A percentile compares a stretch with the other conserved stretches of the same genome.
Conservation (phyloP, 1,139 yeast genomes). For the Saccharomycopsis hybrid region DNA sequence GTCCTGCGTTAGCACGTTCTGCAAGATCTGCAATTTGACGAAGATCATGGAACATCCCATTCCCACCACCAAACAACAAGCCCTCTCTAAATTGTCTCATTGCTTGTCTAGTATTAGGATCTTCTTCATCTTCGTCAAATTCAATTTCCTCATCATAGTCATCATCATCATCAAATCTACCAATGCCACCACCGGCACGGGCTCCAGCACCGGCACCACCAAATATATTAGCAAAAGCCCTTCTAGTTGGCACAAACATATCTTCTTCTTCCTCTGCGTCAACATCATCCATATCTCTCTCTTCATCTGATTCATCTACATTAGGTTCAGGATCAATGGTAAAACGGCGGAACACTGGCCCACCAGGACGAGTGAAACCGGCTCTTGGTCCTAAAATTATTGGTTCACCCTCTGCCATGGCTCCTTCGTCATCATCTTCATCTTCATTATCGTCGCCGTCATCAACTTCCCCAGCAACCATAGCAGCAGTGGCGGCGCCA, state of each 20-base stretch:
- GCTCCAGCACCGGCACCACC: no score
- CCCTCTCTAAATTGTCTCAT: no score
- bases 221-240: no score
- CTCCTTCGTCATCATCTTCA: slow-evolving; percentile 11
- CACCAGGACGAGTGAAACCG: background rate
- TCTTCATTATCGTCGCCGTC: slow-evolving; percentile 28
- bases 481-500: no score
- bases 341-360: background rate
- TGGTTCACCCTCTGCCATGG: slow-evolving; percentile 21
- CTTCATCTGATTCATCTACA: background rate
- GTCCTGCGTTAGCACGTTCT: no score
- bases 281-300: background rate
- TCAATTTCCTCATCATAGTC: background rate
- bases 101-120: no score
- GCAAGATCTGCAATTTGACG: no score
- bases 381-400: background rate
- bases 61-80: no score
- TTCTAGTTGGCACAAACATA: no score
- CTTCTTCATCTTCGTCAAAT: background rate
- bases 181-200: no score
- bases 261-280: slow-evolving; percentile 15
- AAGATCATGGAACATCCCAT: no score
- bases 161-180: no score
- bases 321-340: slow-evolving; percentile 18
- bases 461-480: slow-evolving; percentile 25